phyloP scores from a whole-genome alignment of 2,329 filamentous ascomycete genomes.

The Neocatenulostroma microsporum region DNA sequence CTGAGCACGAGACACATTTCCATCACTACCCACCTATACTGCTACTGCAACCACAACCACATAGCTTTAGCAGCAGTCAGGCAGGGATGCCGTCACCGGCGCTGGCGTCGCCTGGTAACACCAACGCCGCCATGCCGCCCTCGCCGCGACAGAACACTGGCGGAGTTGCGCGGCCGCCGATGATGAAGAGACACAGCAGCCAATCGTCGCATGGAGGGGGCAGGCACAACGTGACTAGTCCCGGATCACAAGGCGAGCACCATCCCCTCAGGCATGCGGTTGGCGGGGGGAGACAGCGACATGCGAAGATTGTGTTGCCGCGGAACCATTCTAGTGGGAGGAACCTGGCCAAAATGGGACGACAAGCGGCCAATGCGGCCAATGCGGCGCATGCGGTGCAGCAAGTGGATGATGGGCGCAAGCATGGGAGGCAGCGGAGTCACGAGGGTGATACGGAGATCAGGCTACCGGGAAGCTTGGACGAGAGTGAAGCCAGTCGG shows the following conservation, averaged over 20 bases:
- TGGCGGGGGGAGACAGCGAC: slow-evolving; percentile 14
- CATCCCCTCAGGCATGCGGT: slow-evolving; percentile 18
- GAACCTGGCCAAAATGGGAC: slow-evolving; percentile 24
- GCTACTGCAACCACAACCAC: too few species aligned
- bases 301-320: slow-evolving; percentile 26
- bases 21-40: too few species aligned
- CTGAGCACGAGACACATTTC: too few species aligned
- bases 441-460: slow-evolving; percentile 30
- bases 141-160: slow-evolving; percentile 8
- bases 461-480: slow-evolving; percentile 26
- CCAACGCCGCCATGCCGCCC: slow-evolving; percentile 1
- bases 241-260: slow-evolving; percentile 19
- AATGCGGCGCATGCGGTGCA: slow-evolving; percentile 10
- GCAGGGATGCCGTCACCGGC: too few species aligned
- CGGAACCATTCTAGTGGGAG: slow-evolving; percentile 27
- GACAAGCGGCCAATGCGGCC: slow-evolving; percentile 11
- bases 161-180: slow-evolving; percentile 15
- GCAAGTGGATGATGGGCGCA: slow-evolving; percentile 15
- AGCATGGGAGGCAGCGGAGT: slow-evolving; percentile 16
- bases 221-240: slow-evolving; percentile 15
- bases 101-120: too few species aligned
- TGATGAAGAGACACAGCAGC: slow-evolving; percentile 25
- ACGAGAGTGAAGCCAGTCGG: slow-evolving; percentile 20
- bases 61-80: too few species aligned
- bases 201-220: slow-evolving; percentile 17